Evolutionary conservation across 306 rosid species (phyloP).

Genomic region (Arachis stenosperma): DNA sequence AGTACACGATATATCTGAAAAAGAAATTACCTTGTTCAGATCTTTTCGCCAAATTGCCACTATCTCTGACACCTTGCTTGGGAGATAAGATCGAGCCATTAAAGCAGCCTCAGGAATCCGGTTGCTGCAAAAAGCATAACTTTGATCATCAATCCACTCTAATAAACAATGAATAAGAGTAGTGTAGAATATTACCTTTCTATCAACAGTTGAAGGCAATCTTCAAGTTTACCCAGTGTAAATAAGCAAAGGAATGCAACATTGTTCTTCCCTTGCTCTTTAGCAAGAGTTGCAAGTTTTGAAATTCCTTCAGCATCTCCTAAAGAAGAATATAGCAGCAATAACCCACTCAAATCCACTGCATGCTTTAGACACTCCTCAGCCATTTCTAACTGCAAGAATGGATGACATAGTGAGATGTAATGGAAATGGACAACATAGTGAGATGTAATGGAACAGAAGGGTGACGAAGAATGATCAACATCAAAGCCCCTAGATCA

Average conservation of each 20-base stretch:
- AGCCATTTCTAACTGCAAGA: constrained; percentile 96
- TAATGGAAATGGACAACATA: constrained; percentile 26
- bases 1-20: constrained; percentile 10
- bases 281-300: constrained; percentile 83
- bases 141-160: constrained; percentile 18
- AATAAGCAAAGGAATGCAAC: constrained; percentile 96
- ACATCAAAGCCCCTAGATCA: constrained; percentile 19
- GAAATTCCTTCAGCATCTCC: constrained; percentile 97
- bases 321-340: constrained; percentile 96
- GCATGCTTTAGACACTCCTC: constrained; percentile 93
- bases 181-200: constrained; percentile 65
- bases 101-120: constrained; percentile 99
- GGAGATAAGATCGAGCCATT: constrained; percentile 99
- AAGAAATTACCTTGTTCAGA: constrained; percentile 74
- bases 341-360: constrained; percentile 94
- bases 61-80: constrained; percentile 96
- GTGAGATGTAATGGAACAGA: constrained; percentile 37
- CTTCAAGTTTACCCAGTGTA: constrained; percentile 95
- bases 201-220: constrained; percentile 90
- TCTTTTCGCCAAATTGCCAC: constrained; percentile 97
- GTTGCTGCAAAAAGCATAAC: constrained; percentile 62
- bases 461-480: constrained; percentile 30
- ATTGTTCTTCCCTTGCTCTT: constrained; percentile 98
- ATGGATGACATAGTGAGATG: constrained; percentile 35
- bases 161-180: constrained; percentile 19